These are phyloP conservation scores for Pisolithus tinctorius DNA, from an alignment of 768 basidiomycete species.

Conservation along the genomic window DNA sequence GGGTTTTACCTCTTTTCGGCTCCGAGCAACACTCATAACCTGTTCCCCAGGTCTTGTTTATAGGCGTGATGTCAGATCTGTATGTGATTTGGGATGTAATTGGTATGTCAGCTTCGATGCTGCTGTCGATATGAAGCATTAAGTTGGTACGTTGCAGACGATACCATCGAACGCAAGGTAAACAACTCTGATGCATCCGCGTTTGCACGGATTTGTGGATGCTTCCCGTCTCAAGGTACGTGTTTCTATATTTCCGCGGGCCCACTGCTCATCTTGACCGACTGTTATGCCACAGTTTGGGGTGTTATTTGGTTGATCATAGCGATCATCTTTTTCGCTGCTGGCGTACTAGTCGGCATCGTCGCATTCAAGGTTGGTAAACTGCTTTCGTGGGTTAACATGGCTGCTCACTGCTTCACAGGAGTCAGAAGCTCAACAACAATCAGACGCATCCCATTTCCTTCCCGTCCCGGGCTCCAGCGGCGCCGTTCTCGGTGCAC, in stretches of 20 bases:
- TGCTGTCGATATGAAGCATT: background rate
- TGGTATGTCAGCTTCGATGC: slow-evolving; percentile 35
- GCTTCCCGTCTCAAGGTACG: slow-evolving; percentile 76
- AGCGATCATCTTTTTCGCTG: slow-evolving; percentile 67
- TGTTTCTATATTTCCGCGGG: background rate
- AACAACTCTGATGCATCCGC: slow-evolving; percentile 84
- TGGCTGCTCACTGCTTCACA: slow-evolving; percentile 17
- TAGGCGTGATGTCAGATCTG: slow-evolving; percentile 83
- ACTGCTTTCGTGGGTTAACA: background rate
- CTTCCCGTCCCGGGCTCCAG: slow-evolving; percentile 53
- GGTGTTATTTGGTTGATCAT: slow-evolving; percentile 82
- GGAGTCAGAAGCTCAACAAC: slow-evolving; percentile 57
- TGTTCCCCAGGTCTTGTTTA: slow-evolving; percentile 57
- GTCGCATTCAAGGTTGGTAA: slow-evolving; percentile 71
- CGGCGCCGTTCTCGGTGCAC: slow-evolving; percentile 25
- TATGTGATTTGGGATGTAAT: slow-evolving; percentile 88
- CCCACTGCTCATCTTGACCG: background rate
- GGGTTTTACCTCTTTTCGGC: slow-evolving; percentile 10
- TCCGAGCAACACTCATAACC: background rate
- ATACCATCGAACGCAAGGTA: slow-evolving; percentile 77
- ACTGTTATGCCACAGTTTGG: slow-evolving; percentile 51
- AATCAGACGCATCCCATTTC: slow-evolving; percentile 45
- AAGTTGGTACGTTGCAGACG: slow-evolving; percentile 41
- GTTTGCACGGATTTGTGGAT: slow-evolving; percentile 80
- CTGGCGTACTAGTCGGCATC: slow-evolving; percentile 71